A percentile compares a stretch with the other conserved stretches of the same genome.
Conservation (phyloP, 345 rosid genomes). For the Diplotaxis tenuifolia region DNA sequence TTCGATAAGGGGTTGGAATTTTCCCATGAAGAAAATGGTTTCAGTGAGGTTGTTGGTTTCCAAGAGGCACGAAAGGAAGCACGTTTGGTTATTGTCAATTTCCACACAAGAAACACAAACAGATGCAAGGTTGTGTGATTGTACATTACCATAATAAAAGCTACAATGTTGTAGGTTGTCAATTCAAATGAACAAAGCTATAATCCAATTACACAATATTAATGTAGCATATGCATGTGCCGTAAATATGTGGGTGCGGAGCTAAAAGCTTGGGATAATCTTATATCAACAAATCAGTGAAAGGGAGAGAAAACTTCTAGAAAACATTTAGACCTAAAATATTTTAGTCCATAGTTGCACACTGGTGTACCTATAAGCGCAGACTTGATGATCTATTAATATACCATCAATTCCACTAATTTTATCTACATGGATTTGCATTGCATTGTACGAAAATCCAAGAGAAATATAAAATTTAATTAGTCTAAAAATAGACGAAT, state of each 20-base stretch:
- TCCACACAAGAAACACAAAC: background rate
- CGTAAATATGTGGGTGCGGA: background rate
- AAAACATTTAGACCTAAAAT: background rate
- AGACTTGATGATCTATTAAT: too few relatives aligned
- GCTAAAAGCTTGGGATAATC: background rate
- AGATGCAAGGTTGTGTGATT: background rate
- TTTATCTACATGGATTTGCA: background rate
- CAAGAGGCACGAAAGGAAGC: background rate
- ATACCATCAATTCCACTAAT: background rate
- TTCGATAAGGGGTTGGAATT: background rate
- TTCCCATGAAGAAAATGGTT: background rate
- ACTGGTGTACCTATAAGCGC: background rate
- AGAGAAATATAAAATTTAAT: background rate
- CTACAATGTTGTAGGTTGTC: background rate
- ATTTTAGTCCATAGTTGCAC: background rate
- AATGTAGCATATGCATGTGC: background rate
- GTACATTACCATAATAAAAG: background rate
- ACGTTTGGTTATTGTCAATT: background rate
- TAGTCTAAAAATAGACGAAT: background rate
- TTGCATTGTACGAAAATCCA: slow-evolving; percentile 13
- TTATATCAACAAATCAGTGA: background rate
- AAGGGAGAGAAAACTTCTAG: background rate
- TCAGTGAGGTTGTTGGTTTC: background rate
- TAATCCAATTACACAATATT: background rate
- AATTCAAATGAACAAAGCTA: background rate